Conservation (phyloP, 495 filamentous ascomycete species). For the Aspergillus mulundensis region DNA sequence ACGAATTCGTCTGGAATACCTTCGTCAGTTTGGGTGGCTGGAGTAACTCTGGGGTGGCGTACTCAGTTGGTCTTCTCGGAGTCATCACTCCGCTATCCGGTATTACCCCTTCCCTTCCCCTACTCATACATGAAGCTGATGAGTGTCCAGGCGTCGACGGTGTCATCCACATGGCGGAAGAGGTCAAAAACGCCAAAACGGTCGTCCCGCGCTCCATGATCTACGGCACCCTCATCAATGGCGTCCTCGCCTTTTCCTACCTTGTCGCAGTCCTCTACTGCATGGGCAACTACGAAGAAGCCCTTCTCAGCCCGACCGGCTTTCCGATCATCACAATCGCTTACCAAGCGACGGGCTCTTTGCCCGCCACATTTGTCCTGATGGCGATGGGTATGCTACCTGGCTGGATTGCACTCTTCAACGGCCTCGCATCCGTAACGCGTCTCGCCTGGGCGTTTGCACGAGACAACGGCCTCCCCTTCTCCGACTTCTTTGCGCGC, state of each 20-base stretch:
- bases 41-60: conserved; percentile 37
- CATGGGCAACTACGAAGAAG: conserved; percentile 37
- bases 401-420: conserved; percentile 43
- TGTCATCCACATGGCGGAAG: conserved; percentile 39
- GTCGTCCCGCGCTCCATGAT: conserved; percentile 40
- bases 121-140: not conserved
- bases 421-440: conserved; percentile 48
- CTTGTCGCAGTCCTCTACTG: conserved; percentile 39
- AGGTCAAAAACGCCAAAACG: conserved; percentile 41
- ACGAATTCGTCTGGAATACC: conserved; percentile 41
- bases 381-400: conserved; percentile 38
- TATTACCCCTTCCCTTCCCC: conserved; percentile 13
- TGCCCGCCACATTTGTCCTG: conserved; percentile 41
- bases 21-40: conserved; percentile 42
- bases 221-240: conserved; percentile 36
- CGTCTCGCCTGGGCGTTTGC: conserved; percentile 59
- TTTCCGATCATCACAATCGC: conserved; percentile 54
- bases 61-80: conserved; percentile 35
- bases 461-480: conserved; percentile 56
- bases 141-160: conserved; percentile 29
- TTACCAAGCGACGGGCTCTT: conserved; percentile 45
- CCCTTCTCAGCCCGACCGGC: conserved; percentile 35
- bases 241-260: conserved; percentile 39
- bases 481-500: conserved; percentile 44
- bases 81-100: conserved; percentile 29